Evolutionary conservation across 23 red algal genomes (phyloP).

Genomic region (Gracilaria gracilis): DNA sequence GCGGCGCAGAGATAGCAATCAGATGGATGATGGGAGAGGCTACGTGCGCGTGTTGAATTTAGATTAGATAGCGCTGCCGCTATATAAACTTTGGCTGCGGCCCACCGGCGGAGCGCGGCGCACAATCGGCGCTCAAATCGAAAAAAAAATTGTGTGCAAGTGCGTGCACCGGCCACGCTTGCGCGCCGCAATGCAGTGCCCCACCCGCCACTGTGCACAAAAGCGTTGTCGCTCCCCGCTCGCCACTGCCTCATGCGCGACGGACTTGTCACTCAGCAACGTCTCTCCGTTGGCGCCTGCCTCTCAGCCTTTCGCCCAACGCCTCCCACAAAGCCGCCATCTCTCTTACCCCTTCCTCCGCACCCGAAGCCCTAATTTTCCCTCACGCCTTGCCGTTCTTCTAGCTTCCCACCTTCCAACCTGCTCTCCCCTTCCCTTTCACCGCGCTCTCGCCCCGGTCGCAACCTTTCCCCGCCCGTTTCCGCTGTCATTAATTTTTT

Average conservation of each 20-base stretch:
- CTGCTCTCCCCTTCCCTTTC: not conserved
- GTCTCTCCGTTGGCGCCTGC: conserved; percentile 54
- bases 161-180: conserved; percentile 5
- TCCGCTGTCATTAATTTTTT: conserved; percentile 19
- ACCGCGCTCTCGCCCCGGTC: not conserved
- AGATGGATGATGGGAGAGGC: too few relatives aligned
- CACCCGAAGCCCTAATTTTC: too few relatives aligned
- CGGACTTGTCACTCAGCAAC: conserved; percentile 6
- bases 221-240: conserved; percentile 10
- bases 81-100: too few relatives aligned
- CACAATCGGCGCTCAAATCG: not conserved
- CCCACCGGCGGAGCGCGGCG: not conserved
- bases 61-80: too few relatives aligned
- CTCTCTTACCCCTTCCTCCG: too few relatives aligned
- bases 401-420: too few relatives aligned
- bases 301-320: conserved; percentile 5
- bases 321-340: not conserved
- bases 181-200: not conserved
- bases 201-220: conserved; percentile 19
- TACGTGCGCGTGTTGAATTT: not conserved
- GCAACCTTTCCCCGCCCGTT: not conserved
- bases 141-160: conserved; percentile 33
- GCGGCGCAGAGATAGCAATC: not conserved
- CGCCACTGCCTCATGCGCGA: not conserved
- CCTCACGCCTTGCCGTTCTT: not conserved